Conservation (phyloP, 2,329 filamentous ascomycete genomes). For the Clarireedia hainanense region DNA sequence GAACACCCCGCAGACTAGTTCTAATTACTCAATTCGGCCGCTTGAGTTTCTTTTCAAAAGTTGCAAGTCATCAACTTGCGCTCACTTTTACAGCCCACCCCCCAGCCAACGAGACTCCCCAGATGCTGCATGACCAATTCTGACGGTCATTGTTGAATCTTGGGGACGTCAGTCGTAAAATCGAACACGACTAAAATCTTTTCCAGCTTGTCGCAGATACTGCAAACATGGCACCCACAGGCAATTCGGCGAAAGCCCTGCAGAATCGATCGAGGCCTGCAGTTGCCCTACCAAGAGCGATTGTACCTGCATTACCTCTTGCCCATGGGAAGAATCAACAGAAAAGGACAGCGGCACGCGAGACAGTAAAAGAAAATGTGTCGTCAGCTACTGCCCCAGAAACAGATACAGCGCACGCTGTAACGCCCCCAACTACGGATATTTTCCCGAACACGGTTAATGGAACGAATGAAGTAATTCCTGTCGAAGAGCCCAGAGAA, state of each 20-base stretch:
- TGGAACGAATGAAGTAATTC: conserved; percentile 14
- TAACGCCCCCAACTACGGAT: conserved; percentile 8
- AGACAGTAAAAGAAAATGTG: conserved; percentile 19
- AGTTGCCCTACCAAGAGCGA: conserved; percentile 18
- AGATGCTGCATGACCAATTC: conserved; percentile 9
- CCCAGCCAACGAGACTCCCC: conserved; percentile 6
- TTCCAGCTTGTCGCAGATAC: conserved; percentile 4
- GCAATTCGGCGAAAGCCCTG: conserved; percentile 23
- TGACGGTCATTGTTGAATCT: conserved; percentile 30
- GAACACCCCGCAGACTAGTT: conserved; percentile 5
- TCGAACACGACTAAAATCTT: conserved; percentile 8
- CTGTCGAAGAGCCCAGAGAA: conserved; percentile 7
- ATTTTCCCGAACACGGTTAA: conserved; percentile 4
- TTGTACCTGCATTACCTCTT: conserved; percentile 29
- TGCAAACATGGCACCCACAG: conserved; percentile 23
- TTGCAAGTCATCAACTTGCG: conserved; percentile 8
- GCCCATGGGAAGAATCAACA: conserved; percentile 28
- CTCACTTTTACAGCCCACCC: not conserved
- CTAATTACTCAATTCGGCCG: not conserved
- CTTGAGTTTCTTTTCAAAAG: conserved; percentile 9
- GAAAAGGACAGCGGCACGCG: conserved; percentile 19
- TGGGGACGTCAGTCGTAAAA: conserved; percentile 29
- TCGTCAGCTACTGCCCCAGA: conserved; percentile 7
- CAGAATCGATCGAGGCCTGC: conserved; percentile 25
- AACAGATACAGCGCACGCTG: conserved; percentile 9